These are phyloP conservation scores for Arabis alpina DNA, from an alignment of 345 rosid genomes.

Conservation along the genomic window DNA sequence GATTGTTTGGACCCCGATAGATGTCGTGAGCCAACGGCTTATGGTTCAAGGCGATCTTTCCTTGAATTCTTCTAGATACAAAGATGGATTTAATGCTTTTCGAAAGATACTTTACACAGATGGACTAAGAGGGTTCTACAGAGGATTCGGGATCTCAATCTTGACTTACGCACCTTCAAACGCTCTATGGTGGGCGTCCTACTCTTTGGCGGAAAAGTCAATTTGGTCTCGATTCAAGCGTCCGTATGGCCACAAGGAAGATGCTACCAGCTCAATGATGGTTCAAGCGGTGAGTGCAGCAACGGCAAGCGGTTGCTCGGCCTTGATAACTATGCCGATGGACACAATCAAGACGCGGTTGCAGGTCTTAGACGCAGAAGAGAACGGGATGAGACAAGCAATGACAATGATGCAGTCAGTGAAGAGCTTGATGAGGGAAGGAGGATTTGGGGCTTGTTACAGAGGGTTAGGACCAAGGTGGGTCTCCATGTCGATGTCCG, in stretches of 20 bases:
- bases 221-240: conserved; percentile 48
- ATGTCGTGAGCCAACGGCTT: conserved; percentile 91
- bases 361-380: conserved; percentile 80
- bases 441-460: conserved; percentile 79
- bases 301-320: conserved; percentile 80
- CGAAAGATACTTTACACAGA: conserved; percentile 63
- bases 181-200: conserved; percentile 90
- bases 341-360: conserved; percentile 88
- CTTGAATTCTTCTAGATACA: conserved; percentile 51
- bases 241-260: conserved; percentile 41
- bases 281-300: conserved; percentile 81
- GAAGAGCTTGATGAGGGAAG: conserved; percentile 66
- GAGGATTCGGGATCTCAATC: conserved; percentile 87
- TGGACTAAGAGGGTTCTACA: conserved; percentile 76
- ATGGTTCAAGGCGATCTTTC: conserved; percentile 75
- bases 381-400: conserved; percentile 63
- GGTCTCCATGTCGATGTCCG: conserved; percentile 92
- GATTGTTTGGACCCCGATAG: conserved; percentile 86
- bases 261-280: conserved; percentile 36
- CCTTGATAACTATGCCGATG: conserved; percentile 78
- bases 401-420: conserved; percentile 62
- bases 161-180: conserved; percentile 90
- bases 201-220: conserved; percentile 65
- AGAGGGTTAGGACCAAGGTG: conserved; percentile 93
- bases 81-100: conserved; percentile 74